These are phyloP conservation scores for Mucor racemosus DNA, from an alignment of 371 early-diverging fungal genomes.

Conservation along the genomic window DNA sequence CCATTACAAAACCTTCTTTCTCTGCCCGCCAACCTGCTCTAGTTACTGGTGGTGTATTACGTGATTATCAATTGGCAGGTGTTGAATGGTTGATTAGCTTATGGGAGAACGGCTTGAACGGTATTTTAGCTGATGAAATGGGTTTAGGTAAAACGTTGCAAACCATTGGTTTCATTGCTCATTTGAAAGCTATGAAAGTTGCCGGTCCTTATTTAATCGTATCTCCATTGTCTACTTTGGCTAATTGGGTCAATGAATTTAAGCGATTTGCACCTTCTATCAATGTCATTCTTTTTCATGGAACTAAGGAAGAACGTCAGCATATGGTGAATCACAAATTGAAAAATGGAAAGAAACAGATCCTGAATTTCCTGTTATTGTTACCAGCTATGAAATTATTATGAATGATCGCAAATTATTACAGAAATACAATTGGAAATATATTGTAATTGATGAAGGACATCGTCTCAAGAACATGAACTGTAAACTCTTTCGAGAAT, in stretches of 20 bases:
- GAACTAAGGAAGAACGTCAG: conserved; percentile 77
- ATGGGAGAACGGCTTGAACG: conserved; percentile 97
- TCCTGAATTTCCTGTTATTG: conserved; percentile 73
- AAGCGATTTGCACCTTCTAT: conserved; percentile 86
- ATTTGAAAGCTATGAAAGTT: conserved; percentile 81
- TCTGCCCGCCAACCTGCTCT: conserved; percentile 78
- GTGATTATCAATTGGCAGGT: conserved; percentile 96
- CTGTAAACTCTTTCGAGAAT: conserved; percentile 85
- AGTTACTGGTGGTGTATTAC: conserved; percentile 84
- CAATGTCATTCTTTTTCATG: conserved; percentile 93
- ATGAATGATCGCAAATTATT: conserved; percentile 82
- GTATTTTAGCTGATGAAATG: conserved; percentile 99
- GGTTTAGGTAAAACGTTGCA: conserved; percentile 98
- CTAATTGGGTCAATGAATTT: conserved; percentile 98
- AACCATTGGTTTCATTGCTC: conserved; percentile 91
- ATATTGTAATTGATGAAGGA: conserved; percentile 95
- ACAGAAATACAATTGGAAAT: conserved; percentile 81
- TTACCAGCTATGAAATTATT: conserved; percentile 93
- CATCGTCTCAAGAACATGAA: conserved; percentile 95
- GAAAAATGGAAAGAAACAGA: conserved; percentile 55
- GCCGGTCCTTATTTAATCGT: conserved; percentile 96
- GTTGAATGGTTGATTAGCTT: conserved; percentile 98
- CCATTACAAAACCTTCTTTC: conserved; percentile 38
- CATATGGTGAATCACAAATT: conserved; percentile 76
- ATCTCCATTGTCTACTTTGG: conserved; percentile 94